A percentile compares a stretch with the other conserved stretches of the same genome.
Conservation (phyloP, 768 basidiomycete species). For the Phallus indusiatus region DNA sequence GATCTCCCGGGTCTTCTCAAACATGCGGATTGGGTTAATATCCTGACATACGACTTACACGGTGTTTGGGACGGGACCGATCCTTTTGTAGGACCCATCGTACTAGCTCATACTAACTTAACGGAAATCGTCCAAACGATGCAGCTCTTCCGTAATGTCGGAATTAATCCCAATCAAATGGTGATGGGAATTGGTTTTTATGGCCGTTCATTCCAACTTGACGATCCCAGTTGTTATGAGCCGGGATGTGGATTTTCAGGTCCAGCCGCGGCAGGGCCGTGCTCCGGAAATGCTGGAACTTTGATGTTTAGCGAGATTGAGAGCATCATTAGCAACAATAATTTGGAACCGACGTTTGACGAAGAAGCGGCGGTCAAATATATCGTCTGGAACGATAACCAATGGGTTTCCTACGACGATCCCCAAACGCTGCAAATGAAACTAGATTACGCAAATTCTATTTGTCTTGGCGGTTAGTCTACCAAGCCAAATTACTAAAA, state of each 20-base stretch:
- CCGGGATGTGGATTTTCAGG: neutral
- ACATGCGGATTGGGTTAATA: conserved; percentile 9
- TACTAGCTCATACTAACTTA: conserved; percentile 1
- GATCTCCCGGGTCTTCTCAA: conserved; percentile 1
- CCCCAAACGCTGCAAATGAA: neutral
- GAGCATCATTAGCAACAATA: neutral
- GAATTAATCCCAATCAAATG: neutral
- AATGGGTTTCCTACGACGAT: conserved; percentile 6
- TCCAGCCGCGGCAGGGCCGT: neutral
- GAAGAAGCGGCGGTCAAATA: conserved; percentile 1
- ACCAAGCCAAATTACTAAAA: no score
- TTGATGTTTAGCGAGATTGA: conserved; percentile 6
- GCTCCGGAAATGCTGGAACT: conserved; percentile 2
- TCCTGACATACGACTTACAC: conserved; percentile 10
- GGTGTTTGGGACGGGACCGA: conserved; percentile 9
- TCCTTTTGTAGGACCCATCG: neutral
- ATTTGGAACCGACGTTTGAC: neutral
- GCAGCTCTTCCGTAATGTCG: conserved; percentile 5
- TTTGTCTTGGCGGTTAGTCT: neutral
- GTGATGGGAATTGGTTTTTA: conserved; percentile 5
- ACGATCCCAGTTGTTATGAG: neutral
- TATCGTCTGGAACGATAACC: neutral
- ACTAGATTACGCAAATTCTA: neutral
- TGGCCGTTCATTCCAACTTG: conserved; percentile 1
- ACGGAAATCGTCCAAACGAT: conserved; percentile 1